These are phyloP conservation scores for Clathrospora elynae DNA, from an alignment of 2,329 filamentous ascomycete genomes.

Conservation along the genomic window DNA sequence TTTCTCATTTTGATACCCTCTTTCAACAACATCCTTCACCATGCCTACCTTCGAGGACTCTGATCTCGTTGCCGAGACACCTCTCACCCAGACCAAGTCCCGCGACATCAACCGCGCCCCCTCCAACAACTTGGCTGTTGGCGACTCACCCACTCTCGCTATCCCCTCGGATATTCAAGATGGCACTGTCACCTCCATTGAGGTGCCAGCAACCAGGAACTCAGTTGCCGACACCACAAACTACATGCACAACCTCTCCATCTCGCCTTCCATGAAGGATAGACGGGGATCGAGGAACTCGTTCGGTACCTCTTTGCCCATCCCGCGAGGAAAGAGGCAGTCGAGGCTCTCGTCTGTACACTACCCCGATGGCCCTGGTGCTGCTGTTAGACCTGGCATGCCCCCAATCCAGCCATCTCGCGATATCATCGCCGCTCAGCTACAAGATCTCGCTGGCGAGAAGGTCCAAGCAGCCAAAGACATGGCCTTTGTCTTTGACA, in stretches of 20 bases:
- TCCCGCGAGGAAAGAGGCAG: constrained; percentile 71
- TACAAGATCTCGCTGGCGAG: constrained; percentile 69
- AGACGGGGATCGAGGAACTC: constrained; percentile 74
- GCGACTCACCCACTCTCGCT: constrained; percentile 45
- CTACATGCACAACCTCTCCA: constrained; percentile 75
- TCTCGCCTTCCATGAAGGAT: constrained; percentile 69
- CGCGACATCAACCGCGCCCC: constrained; percentile 27
- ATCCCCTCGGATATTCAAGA: constrained; percentile 42
- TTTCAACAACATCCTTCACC: constrained; percentile 13
- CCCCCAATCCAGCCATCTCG: constrained; percentile 65
- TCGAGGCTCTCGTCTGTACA: constrained; percentile 69
- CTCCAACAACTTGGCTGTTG: constrained; percentile 25
- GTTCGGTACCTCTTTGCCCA: constrained; percentile 73
- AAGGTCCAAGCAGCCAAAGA: constrained; percentile 74
- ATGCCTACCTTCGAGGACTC: constrained; percentile 65
- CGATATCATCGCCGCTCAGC: constrained; percentile 71
- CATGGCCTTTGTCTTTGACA: constrained; percentile 82
- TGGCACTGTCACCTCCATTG: constrained; percentile 58
- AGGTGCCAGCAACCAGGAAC: constrained; percentile 71
- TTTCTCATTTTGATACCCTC: constrained; percentile 12
- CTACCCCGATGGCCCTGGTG: constrained; percentile 54
- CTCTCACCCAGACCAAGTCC: constrained; percentile 31
- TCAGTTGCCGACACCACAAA: constrained; percentile 69
- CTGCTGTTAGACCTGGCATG: constrained; percentile 61
- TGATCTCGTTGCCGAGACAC: constrained; percentile 56